Base-by-base conservation (phyloP, 208 protist species). In the Endotrypanum monterogeii region DNA sequence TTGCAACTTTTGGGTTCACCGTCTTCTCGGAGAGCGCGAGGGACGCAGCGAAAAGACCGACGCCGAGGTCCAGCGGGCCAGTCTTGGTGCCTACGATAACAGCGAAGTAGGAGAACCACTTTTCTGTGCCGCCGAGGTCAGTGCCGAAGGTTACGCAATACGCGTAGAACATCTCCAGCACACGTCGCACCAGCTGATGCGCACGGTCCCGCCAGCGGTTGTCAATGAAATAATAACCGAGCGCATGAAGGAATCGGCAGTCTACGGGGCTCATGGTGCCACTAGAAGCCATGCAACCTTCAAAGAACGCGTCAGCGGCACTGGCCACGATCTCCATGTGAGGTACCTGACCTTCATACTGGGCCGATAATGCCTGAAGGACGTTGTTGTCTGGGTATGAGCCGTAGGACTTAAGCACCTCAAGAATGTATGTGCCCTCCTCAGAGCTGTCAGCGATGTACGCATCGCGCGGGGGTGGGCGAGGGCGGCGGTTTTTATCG, bases 11-110 rank as follows among this genome's bases (percentile, higher is more conserved):
- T 25, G 89, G 85, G 58, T 81, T 80, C 8, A 84, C 80, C 12
- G 79, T 55, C 41, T 57, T 71, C n/a, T 85, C 73, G 1, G 78
- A 60, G 28, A 70, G 80, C 54, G 78, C 80, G 25, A 97, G 69
- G 5, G 83, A 79, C 37, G 92, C 76, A 14, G 83, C 79, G 52
- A 94, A 85, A 0, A 97, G 70, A 20, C 92, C 92, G 18, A 95
- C 61, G 12, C 82, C 85, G 83, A 89, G 91, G 71, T 90, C 86
- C 20, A 96, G 83, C 41, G 90, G 87, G n/a, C 88, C 85, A 3
- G 85, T 79, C 77, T 89, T 90, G 78, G 91, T 91, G 73, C 83
- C 85, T 3, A 86, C 83, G 20, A 87, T 90, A 23, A 84, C 77
- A 56, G 93, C 84, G 28, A 85, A 81, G 56, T 87, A 85, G 37